Conservation (phyloP, 2,329 filamentous ascomycete genomes). For the Aspergillus fijiensis region DNA sequence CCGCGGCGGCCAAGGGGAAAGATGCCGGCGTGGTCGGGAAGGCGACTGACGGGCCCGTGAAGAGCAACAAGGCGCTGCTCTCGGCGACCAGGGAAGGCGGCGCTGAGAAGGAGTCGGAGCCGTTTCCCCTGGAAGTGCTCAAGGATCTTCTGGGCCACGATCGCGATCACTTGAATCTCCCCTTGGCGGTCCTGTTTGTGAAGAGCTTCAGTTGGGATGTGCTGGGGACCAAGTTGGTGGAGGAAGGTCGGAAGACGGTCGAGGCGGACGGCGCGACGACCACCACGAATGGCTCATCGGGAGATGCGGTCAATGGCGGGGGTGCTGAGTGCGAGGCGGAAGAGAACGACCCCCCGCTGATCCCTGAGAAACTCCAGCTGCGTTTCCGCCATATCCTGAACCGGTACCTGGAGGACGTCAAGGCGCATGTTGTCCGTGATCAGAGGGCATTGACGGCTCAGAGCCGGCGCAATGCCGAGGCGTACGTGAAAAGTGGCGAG, state of each 20-base stretch:
- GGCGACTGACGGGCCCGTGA: slow-evolving; percentile 57
- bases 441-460: slow-evolving; percentile 86
- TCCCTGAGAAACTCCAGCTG: slow-evolving; percentile 73
- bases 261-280: slow-evolving; percentile 73
- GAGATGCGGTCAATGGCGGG: slow-evolving; percentile 52
- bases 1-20: slow-evolving; percentile 46
- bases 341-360: slow-evolving; percentile 69
- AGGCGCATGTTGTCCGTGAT: slow-evolving; percentile 81
- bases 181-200: slow-evolving; percentile 89
- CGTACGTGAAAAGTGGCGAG: slow-evolving; percentile 96
- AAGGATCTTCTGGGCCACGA: slow-evolving; percentile 95
- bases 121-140: slow-evolving; percentile 94
- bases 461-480: slow-evolving; percentile 91
- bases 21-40: slow-evolving; percentile 50
- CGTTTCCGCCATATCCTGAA: slow-evolving; percentile 82
- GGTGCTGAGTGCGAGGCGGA: slow-evolving; percentile 49
- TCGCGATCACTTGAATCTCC: slow-evolving; percentile 85
- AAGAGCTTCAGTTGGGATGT: slow-evolving; percentile 97
- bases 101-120: slow-evolving; percentile 71
- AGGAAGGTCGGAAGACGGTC: slow-evolving; percentile 79
- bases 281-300: slow-evolving; percentile 32
- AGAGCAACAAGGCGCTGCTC: slow-evolving; percentile 60
- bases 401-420: slow-evolving; percentile 91
- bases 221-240: slow-evolving; percentile 70
- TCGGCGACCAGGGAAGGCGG: slow-evolving; percentile 58